phyloP scores from a whole-genome alignment of 352 stramenopile genomes.

The Globisporangium canariense region DNA sequence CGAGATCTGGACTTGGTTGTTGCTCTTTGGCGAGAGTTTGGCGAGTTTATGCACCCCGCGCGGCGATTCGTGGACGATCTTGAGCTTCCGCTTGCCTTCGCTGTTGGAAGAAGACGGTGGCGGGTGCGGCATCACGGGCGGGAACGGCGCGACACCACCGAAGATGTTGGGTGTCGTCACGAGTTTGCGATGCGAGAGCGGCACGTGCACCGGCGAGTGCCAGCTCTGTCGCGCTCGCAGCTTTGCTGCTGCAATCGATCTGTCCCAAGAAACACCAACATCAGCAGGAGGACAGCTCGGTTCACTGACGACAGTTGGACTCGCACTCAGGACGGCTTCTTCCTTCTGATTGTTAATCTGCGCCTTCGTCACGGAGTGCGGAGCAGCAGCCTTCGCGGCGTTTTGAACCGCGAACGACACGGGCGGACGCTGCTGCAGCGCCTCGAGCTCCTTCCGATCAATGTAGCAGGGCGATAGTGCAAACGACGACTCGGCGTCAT shows the following conservation, averaged over 20 bases:
- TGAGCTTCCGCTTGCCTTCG: conserved; percentile 6
- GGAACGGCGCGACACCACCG: conserved; percentile 34
- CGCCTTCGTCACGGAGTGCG: not conserved
- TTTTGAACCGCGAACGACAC: conserved; percentile 47
- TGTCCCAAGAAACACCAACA: not conserved
- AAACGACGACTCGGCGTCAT: conserved; percentile 16
- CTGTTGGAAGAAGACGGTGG: conserved; percentile 9
- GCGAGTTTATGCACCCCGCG: conserved; percentile 13
- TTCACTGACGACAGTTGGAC: not conserved
- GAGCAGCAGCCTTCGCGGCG: not conserved
- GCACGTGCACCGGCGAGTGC: conserved; percentile 57
- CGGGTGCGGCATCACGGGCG: conserved; percentile 21
- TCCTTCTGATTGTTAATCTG: conserved; percentile 23
- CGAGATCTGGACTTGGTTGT: conserved; percentile 5
- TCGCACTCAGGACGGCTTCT: conserved; percentile 3
- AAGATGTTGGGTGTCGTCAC: conserved; percentile 50
- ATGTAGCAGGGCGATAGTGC: conserved; percentile 35
- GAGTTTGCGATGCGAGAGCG: conserved; percentile 59
- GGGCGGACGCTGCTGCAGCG: conserved; percentile 33
- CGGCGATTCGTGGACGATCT: not conserved
- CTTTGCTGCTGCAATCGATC: not conserved
- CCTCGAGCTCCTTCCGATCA: conserved; percentile 22
- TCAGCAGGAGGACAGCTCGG: not conserved
- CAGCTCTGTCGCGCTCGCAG: conserved; percentile 36
- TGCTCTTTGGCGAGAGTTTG: conserved; percentile 18